Evolutionary conservation across 768 basidiomycete genomes (phyloP).

Genomic region (Leccinellum rugosiceps): DNA sequence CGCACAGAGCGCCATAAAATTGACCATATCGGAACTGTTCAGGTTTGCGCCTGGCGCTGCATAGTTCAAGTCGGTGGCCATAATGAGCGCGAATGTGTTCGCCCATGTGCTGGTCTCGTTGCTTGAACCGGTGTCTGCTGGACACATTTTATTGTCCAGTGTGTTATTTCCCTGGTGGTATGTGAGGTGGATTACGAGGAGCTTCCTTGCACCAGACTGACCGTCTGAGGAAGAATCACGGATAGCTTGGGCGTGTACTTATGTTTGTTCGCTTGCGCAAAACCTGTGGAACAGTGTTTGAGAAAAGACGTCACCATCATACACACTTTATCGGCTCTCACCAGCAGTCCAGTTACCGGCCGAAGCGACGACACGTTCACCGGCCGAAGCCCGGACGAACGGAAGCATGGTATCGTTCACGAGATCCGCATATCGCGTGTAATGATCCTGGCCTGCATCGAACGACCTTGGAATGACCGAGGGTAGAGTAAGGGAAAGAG

Average conservation of each 20-base stretch:
- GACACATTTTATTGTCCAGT: slow-evolving; percentile 63
- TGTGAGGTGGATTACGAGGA: neutral
- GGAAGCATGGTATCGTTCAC: slow-evolving; percentile 44
- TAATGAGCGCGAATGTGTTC: slow-evolving; percentile 46
- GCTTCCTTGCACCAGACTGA: slow-evolving; percentile 24
- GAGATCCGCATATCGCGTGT: slow-evolving; percentile 48
- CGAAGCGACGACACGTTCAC: slow-evolving; percentile 56
- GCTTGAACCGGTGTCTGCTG: slow-evolving; percentile 43
- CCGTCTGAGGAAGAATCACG: slow-evolving; percentile 55
- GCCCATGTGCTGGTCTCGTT: slow-evolving; percentile 48
- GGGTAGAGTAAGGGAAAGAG: neutral
- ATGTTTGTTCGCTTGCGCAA: slow-evolving; percentile 48
- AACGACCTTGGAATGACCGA: slow-evolving; percentile 35
- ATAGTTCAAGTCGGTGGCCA: slow-evolving; percentile 54
- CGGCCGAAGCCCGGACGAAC: slow-evolving; percentile 46
- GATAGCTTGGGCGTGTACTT: slow-evolving; percentile 44
- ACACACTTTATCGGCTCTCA: slow-evolving; percentile 17
- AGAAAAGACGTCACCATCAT: neutral
- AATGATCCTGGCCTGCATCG: slow-evolving; percentile 49
- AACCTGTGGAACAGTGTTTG: slow-evolving; percentile 19
- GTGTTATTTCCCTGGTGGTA: slow-evolving; percentile 52
- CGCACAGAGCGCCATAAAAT: slow-evolving; percentile 67
- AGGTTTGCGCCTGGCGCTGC: slow-evolving; percentile 63
- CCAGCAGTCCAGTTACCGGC: slow-evolving; percentile 68
- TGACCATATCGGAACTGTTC: slow-evolving; percentile 47